Base-by-base conservation (phyloP, 305 asterid species). In the Salvia sclarea region DNA sequence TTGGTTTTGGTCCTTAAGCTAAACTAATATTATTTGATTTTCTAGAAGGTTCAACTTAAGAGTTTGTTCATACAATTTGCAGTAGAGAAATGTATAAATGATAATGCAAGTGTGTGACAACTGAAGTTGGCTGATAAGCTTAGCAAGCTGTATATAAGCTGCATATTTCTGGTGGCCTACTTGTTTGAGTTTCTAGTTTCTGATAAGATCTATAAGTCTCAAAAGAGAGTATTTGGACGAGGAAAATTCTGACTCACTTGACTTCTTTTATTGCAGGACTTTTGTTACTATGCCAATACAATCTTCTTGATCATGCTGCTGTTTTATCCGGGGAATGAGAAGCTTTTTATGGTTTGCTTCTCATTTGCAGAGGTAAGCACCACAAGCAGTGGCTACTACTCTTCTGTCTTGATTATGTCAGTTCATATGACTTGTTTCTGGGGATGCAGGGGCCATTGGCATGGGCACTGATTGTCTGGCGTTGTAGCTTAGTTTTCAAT, bases 401-500 rank as follows among this genome's bases (percentile, higher is more conserved):
- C 17, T 68, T 37, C 52, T 12, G 10, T 61, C 8, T 70, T 75
- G 54, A 66, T 17, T 47, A 55, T 37, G 66, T 54, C 22, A 52
- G 35, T 58, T 67, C 74, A 68, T 71, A 13, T 70, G 66, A 20
- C 38, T 41, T 35, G n/a, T n/a, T n/a, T n/a, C n/a, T n/a, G n/a
- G n/a, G 72, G 56, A 44, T 72, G 61, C 84, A 92, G 96, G 97
- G 98, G 24, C 99, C 99, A 3, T 82, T 95, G 81, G 97, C 99
- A 4, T 95, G 99, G 99, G 99, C 99, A 31, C 76, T 91, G 67
- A 91, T 95, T 65, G 85, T 95, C 16, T 95, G 99, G 99, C 84
- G 99, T 0, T 87, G 96, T 75, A 91, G 99, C 86, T 80, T 95
- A 81, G 99, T 95, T 58, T 95, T 95, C 81, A 89, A 88, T 80